A percentile compares a stretch with the other conserved stretches of the same genome.
Conservation (phyloP, 345 rosid genomes). For the Anastatica hierochuntica region DNA sequence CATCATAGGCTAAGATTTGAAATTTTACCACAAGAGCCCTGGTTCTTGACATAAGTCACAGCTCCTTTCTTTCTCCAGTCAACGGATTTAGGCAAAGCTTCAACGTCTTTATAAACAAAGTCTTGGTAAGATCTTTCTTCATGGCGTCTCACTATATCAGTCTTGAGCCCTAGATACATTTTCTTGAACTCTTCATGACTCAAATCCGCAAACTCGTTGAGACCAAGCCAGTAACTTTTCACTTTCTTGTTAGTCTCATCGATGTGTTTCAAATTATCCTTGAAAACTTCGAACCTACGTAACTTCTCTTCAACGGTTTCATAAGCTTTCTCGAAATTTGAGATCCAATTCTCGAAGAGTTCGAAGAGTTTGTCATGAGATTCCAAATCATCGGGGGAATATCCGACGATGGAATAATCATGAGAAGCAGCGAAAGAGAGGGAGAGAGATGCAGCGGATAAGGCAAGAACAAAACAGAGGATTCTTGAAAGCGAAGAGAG, state of each 20-base stretch:
- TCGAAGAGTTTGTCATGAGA: constrained; percentile 49
- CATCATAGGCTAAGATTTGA: not conserved
- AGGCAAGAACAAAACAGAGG: constrained; percentile 23
- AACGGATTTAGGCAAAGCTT: constrained; percentile 44
- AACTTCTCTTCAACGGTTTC: constrained; percentile 54
- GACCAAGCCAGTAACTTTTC: constrained; percentile 61
- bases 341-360: constrained; percentile 67
- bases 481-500: constrained; percentile 22
- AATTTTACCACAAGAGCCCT: constrained; percentile 68
- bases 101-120: constrained; percentile 31
- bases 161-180: constrained; percentile 46
- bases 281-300: constrained; percentile 55
- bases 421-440: constrained; percentile 27
- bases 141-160: constrained; percentile 14
- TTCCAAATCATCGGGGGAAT: constrained; percentile 44
- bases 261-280: constrained; percentile 61
- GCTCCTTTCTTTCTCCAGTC: constrained; percentile 91
- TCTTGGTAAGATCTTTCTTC: constrained; percentile 25
- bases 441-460: constrained; percentile 24
- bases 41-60: constrained; percentile 72
- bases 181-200: constrained; percentile 71
- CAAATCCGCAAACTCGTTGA: constrained; percentile 71
- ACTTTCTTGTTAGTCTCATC: constrained; percentile 56
- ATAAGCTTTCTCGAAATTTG: constrained; percentile 48
- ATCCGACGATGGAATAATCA: constrained; percentile 65